Evolutionary conservation across 495 filamentous ascomycete species (phyloP), one percentile per base, ranked within the genome.

Genomic region (Daldinia vernicosa): DNA sequence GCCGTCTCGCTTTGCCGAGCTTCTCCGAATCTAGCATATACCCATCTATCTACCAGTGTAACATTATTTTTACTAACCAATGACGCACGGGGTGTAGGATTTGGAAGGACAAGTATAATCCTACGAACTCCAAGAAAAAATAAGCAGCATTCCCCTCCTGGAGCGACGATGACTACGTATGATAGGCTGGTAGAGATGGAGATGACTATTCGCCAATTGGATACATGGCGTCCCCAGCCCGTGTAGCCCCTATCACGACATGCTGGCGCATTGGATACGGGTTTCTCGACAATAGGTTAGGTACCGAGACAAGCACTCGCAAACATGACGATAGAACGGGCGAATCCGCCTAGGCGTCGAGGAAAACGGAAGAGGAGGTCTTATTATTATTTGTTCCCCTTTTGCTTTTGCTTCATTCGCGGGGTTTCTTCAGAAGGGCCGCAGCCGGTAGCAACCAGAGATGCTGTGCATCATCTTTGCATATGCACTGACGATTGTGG

Each of bases 91-190:
- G 59, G 26, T 62, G 65, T 74, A 97, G 94, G 94, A 97, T 97
- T 69, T 97, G 93, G 94, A 97, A 97, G 78, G 92, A 95, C 53
- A 97, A 97, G 80, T 97, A 97, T 80, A 88, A 92, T 76, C 92
- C 68, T 83, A 90, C 77, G 79, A 80, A 84, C 72, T 74, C 76
- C 75, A 74, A 74, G 72, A 82, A 80, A 68, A 82, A 80, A 68
- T 80, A 79, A 67, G 56, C 56, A 50, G 43, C 61, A 53, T 69
- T 27, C 28, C 32, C 50, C n/a, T 17, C 3, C 14, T 22, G 11
- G 26, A 19, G 19, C 32, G 53, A 53, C 54, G 27, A 40, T 40
- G 43, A 30, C 43, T 54, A 45, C 45, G 60, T 53, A 40, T 53
- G 52, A 63, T 66, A 66, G 68, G 52, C 60, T 4, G 32, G 52